phyloP scores from a whole-genome alignment of 2,329 filamentous ascomycete genomes.

The Sclerotinia subarctica region DNA sequence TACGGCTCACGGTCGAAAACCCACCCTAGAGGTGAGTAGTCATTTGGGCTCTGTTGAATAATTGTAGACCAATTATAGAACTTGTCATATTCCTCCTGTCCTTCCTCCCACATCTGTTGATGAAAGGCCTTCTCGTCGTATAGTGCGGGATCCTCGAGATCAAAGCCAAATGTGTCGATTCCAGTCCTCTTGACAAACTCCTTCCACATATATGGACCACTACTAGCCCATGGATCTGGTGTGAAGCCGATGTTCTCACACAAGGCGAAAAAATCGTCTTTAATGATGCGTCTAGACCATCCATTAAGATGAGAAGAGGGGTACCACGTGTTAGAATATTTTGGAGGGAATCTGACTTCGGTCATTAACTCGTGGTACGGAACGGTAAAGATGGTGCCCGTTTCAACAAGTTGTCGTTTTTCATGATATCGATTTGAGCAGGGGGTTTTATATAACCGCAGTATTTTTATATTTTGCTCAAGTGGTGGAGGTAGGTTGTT shows the following conservation, averaged over 20 bases:
- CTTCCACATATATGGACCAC: slow-evolving; percentile 14
- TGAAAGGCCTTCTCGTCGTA: slow-evolving; percentile 6
- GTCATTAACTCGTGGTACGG: not conserved
- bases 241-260: not conserved
- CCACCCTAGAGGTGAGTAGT: not conserved
- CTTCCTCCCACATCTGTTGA: not conserved
- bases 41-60: too few species aligned
- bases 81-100: not conserved
- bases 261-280: not conserved
- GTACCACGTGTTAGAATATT: not conserved
- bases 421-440: not conserved
- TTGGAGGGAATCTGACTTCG: not conserved
- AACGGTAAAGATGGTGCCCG: not conserved
- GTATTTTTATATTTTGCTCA: not conserved
- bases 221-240: slow-evolving; percentile 7
- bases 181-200: slow-evolving; percentile 1
- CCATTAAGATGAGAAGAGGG: slow-evolving; percentile 7
- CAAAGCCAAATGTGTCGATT: slow-evolving; percentile 5
- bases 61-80: not conserved
- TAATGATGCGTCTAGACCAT: not conserved
- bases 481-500: not conserved
- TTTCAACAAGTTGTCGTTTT: not conserved
- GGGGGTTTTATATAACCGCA: slow-evolving; percentile 1
- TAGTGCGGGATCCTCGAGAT: slow-evolving; percentile 6
- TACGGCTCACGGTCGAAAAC: not conserved